Percentiles rank a stretch among this genome's conserved stretches.
These are phyloP conservation scores for Bipolaris oryzae DNA, from an alignment of 2,329 filamentous ascomycete genomes.

Conservation along the genomic window DNA sequence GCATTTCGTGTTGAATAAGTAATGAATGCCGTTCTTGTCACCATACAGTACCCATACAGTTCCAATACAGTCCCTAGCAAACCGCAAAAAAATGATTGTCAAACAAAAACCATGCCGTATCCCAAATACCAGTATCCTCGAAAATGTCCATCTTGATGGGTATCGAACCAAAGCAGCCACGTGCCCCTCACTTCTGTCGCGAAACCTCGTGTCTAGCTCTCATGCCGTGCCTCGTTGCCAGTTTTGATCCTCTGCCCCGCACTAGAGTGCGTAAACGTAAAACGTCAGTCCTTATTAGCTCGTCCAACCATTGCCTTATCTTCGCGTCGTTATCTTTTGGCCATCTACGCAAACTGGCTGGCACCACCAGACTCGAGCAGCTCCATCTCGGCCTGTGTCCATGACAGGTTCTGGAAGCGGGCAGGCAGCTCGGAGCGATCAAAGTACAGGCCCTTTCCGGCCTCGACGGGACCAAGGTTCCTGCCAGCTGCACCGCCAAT, in stretches of 20 bases:
- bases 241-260: slow-evolving; percentile 15
- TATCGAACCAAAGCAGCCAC: slow-evolving; percentile 36
- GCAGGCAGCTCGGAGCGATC: slow-evolving; percentile 86
- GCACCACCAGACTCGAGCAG: slow-evolving; percentile 94
- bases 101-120: slow-evolving; percentile 2
- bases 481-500: slow-evolving; percentile 69
- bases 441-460: slow-evolving; percentile 78
- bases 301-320: slow-evolving; percentile 20
- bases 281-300: slow-evolving; percentile 21
- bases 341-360: slow-evolving; percentile 60
- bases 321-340: slow-evolving; percentile 14
- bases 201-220: slow-evolving; percentile 6
- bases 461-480: slow-evolving; percentile 72
- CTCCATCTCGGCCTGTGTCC: slow-evolving; percentile 86
- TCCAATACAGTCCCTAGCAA: slow-evolving; percentile 11
- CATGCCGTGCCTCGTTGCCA: slow-evolving; percentile 1
- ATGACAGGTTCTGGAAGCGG: slow-evolving; percentile 77
- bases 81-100: background rate
- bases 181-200: slow-evolving; percentile 27
- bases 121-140: slow-evolving; percentile 18
- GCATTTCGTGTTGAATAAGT: slow-evolving; percentile 10
- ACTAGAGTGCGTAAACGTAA: slow-evolving; percentile 28
- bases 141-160: slow-evolving; percentile 34
- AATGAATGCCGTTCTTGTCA: slow-evolving; percentile 16
- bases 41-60: slow-evolving; percentile 14